Base-by-base conservation (phyloP, 2,329 filamentous ascomycete species). In the Phialophora chinensis region DNA sequence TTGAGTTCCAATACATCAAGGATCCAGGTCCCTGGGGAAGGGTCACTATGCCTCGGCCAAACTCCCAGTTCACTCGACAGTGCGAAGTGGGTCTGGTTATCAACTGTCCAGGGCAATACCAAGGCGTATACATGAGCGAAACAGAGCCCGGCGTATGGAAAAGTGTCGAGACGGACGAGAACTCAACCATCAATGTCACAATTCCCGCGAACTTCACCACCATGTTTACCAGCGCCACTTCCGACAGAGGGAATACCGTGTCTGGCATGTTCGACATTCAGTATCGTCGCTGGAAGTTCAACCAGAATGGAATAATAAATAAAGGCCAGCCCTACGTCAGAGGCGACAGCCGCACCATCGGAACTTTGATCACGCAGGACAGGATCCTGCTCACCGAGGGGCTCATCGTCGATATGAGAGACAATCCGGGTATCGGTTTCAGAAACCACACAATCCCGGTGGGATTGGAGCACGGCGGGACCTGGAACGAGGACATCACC, bases 211-310 rank as follows among this genome's bases (percentile, higher is more conserved):
- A 64, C 42, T 64, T 49, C 62, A 64, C 62, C 10, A 38, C 62
- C 38, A 64, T 64, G 62, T 64, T 64, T 44, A 60, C 35, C 20
- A 64, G 62, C 55, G 62, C 62, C 25, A 64, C 62, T 60, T 60
- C 62, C 5, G 55, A 60, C 27, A 61, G 74, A 10, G 54, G 70
- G 0, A 69, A 71, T 0, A 78, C 79, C 0, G 69, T 81, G 1
- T 80, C 79, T 3, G 80, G 78, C 62, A 72, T 78, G 12, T 82
- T 80, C 63, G 79, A 83, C 62, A 81, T 82, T 44, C 75, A 82
- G 66, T 79, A 68, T 53, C 68, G 76, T 47, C 69, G 62, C 1
- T 77, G 74, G 63, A 70, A 50, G 33, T 70, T 73, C 5, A 70
- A 65, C 31, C 63, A 60, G 2, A 53, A 73, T 42, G 49, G 68